Evolutionary conservation across 2,329 filamentous ascomycete genomes (phyloP).

Genomic region (Trichoderma sp.): DNA sequence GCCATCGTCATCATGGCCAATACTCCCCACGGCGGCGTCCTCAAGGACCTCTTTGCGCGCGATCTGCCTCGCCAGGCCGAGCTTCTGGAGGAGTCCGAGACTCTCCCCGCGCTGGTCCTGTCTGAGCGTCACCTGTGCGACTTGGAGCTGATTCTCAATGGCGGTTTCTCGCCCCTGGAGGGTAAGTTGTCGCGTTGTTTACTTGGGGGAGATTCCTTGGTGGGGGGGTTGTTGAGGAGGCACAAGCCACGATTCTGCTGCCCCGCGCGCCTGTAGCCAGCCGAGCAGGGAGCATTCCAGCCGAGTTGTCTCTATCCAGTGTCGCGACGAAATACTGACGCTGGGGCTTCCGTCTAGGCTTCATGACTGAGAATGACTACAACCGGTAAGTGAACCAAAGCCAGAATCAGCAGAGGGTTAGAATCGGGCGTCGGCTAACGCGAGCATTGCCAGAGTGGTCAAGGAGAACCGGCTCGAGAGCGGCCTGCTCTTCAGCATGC

Average conservation of each 20-base stretch:
- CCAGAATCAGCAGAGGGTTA: not conserved
- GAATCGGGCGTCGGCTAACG: constrained; percentile 1
- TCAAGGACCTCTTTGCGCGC: constrained; percentile 96
- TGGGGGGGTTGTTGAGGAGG: not conserved
- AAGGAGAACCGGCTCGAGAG: constrained; percentile 82
- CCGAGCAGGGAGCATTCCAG: not conserved
- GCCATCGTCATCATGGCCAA: constrained; percentile 59
- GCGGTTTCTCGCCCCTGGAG: constrained; percentile 96
- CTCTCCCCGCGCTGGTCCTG: constrained; percentile 78
- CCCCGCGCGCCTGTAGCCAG: constrained; percentile 5
- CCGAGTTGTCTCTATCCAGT: not conserved
- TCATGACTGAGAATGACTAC: constrained; percentile 97
- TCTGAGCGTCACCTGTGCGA: constrained; percentile 96
- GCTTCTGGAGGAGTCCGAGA: constrained; percentile 83
- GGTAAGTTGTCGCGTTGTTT: constrained; percentile 55
- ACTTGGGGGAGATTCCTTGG: too few relatives aligned
- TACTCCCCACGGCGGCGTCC: constrained; percentile 83
- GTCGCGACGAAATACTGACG: not conserved
- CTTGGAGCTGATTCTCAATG: constrained; percentile 94
- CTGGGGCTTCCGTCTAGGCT: constrained; percentile 59
- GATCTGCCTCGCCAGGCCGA: constrained; percentile 81
- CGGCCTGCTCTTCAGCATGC: constrained; percentile 93
- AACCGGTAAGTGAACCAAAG: constrained; percentile 65
- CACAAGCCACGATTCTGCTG: constrained; percentile 3
- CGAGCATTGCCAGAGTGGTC: constrained; percentile 68